Conservation (phyloP, 148 eudicot species). For the Arbutus unedo region DNA sequence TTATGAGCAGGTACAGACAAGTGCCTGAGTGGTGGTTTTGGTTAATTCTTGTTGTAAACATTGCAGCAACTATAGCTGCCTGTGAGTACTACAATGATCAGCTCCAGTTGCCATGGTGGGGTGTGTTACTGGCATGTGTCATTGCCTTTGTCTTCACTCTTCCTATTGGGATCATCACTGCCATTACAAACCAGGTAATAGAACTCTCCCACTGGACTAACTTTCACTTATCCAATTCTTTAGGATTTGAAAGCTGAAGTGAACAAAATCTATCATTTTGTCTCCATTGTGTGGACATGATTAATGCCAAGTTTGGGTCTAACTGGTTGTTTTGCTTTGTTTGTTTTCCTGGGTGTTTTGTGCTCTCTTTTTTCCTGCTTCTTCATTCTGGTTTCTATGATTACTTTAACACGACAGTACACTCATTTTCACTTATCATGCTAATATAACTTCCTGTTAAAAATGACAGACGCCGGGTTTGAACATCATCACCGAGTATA, state of each 20-base stretch:
- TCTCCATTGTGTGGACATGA: background rate
- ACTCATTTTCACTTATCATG: background rate
- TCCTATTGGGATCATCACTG: conserved; percentile 90
- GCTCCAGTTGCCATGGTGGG: conserved; percentile 99
- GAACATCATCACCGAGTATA: conserved; percentile 90
- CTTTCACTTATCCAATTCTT: background rate
- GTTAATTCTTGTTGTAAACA: conserved; percentile 66
- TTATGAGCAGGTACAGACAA: conserved; percentile 83
- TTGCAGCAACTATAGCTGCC: conserved; percentile 63
- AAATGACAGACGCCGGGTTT: conserved; percentile 68
- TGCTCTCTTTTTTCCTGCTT: background rate
- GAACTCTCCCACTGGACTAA: background rate
- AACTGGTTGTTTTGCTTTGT: background rate
- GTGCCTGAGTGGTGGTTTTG: conserved; percentile 99
- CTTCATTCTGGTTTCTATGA: background rate
- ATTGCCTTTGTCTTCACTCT: conserved; percentile 93
- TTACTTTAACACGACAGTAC: background rate
- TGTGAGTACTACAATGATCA: conserved; percentile 94
- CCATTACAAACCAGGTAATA: conserved; percentile 88
- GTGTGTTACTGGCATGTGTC: conserved; percentile 82
- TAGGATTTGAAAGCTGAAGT: background rate
- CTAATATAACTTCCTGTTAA: background rate
- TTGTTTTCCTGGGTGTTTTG: background rate
- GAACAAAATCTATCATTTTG: background rate
- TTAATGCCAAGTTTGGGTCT: background rate